Evolutionary conservation across 306 rosid genomes (phyloP).

Genomic region (Notholithocarpus densiflorus): DNA sequence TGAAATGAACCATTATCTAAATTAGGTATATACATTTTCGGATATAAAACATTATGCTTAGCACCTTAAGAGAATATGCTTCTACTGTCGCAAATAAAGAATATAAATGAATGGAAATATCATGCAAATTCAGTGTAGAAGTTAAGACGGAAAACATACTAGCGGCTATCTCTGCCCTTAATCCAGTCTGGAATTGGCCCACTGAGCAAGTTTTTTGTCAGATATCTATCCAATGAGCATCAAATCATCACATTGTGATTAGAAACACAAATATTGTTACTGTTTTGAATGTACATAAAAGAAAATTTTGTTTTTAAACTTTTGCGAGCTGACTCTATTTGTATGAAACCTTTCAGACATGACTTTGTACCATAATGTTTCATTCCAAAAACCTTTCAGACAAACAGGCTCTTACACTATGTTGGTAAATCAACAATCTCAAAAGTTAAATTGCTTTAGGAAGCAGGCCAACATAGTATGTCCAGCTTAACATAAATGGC

Average conservation of each 20-base stretch:
- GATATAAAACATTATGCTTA: not conserved
- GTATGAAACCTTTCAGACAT: not conserved
- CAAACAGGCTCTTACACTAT: too few species aligned
- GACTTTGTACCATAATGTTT: not conserved
- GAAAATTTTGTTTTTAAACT: not conserved
- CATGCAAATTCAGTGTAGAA: not conserved
- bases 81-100: not conserved
- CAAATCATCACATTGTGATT: not conserved
- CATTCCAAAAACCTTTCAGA: not conserved
- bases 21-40: not conserved
- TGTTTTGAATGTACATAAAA: not conserved
- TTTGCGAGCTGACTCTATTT: not conserved
- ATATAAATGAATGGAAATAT: not conserved
- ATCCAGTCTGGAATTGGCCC: conserved; percentile 31
- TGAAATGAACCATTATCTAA: not conserved
- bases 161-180: not conserved
- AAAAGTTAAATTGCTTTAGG: not conserved
- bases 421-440: too few species aligned
- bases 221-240: conserved; percentile 9
- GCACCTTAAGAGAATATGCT: not conserved
- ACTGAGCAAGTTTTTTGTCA: conserved; percentile 25
- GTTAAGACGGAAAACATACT: conserved; percentile 5
- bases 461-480: not conserved
- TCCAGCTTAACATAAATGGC: not conserved
- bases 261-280: not conserved